Conservation (phyloP, 495 filamentous ascomycete species). For the Penicillium dipodomyicola region DNA sequence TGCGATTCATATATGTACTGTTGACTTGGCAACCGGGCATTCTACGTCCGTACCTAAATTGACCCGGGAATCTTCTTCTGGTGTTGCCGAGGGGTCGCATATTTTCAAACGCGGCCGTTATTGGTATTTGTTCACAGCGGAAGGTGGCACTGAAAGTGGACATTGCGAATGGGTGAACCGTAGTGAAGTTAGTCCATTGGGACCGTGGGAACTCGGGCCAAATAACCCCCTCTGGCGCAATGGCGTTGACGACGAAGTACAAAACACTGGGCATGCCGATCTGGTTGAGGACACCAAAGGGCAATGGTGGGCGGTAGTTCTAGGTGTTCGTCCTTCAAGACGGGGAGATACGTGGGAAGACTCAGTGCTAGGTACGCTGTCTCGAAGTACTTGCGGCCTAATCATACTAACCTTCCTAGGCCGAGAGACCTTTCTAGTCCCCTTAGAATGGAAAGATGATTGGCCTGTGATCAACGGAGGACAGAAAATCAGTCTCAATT, state of each 20-base stretch:
- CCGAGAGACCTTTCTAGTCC: conserved; percentile 47
- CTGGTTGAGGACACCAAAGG: conserved; percentile 45
- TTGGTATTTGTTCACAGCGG: conserved; percentile 67
- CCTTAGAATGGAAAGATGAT: conserved; percentile 45
- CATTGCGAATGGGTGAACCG: conserved; percentile 50
- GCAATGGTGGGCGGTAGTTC: conserved; percentile 46
- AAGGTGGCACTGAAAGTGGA: conserved; percentile 61
- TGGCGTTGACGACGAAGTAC: conserved; percentile 33
- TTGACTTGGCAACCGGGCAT: conserved; percentile 37
- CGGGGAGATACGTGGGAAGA: conserved; percentile 31
- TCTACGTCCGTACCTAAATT: conserved; percentile 38
- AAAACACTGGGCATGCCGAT: conserved; percentile 46
- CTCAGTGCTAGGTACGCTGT: conserved; percentile 37
- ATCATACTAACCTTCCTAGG: conserved; percentile 25
- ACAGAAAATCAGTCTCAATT: conserved; percentile 39
- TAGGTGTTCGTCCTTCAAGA: conserved; percentile 42
- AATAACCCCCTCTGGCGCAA: conserved; percentile 43
- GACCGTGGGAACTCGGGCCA: conserved; percentile 52
- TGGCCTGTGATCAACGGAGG: conserved; percentile 50
- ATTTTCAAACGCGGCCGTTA: conserved; percentile 62
- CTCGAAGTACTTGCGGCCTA: no score
- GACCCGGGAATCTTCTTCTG: conserved; percentile 55
- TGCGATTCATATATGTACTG: conserved; percentile 39
- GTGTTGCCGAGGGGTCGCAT: conserved; percentile 62
- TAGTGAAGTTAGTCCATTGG: conserved; percentile 43